phyloP scores from a whole-genome alignment of 495 filamentous ascomycete species.

The Chaetomidium leptoderma region DNA sequence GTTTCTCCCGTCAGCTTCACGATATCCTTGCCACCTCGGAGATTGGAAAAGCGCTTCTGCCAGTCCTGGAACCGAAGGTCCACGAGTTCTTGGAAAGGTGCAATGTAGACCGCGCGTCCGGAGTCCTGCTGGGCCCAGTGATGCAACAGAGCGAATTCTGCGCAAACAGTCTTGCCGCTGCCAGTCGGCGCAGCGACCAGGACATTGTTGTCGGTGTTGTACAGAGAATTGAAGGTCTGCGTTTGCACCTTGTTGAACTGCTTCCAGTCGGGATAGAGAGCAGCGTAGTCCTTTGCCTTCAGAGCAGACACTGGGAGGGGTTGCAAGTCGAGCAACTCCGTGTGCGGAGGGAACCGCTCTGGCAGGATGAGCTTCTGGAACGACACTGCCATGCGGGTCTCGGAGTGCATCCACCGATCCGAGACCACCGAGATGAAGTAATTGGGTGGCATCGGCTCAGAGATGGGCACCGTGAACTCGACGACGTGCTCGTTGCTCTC shows the following conservation, averaged over 20 bases:
- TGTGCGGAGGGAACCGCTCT: constrained; percentile 93
- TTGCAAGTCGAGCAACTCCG: constrained; percentile 83
- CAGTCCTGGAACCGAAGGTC: constrained; percentile 77
- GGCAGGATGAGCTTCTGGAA: constrained; percentile 93
- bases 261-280: constrained; percentile 78
- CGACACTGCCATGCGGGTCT: constrained; percentile 87
- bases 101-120: constrained; percentile 88
- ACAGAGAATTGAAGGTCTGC: constrained; percentile 91
- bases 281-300: constrained; percentile 77
- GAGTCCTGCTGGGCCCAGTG: constrained; percentile 74
- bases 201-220: constrained; percentile 84
- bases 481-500: constrained; percentile 91
- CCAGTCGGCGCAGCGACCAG: constrained; percentile 86
- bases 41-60: constrained; percentile 64
- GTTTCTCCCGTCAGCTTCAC: constrained; percentile 94
- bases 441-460: constrained; percentile 96
- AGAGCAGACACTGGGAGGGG: constrained; percentile 81
- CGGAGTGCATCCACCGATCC: constrained; percentile 96
- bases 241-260: constrained; percentile 97
- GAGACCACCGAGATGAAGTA: constrained; percentile 95
- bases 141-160: constrained; percentile 84
- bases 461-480: constrained; percentile 93
- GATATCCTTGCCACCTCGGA: constrained; percentile 84
- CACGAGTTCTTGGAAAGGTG: constrained; percentile 92
- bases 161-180: constrained; percentile 94